Base-by-base conservation (phyloP, 2,329 filamentous ascomycete genomes). In the Neoscytalidium dimidiatum region DNA sequence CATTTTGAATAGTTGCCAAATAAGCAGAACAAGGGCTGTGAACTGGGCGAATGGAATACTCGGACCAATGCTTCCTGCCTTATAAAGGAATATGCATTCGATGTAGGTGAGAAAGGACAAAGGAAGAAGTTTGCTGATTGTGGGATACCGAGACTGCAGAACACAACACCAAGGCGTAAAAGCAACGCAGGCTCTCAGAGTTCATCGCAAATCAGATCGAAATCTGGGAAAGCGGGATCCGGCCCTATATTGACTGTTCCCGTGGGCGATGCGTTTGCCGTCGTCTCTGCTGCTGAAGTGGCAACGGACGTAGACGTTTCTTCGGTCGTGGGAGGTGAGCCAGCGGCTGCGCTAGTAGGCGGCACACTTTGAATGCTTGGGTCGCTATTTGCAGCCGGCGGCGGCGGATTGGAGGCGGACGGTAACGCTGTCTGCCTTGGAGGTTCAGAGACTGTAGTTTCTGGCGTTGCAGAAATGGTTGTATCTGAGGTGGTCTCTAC, bases 151-250 rank as follows among this genome's bases (percentile, higher is more conserved):
- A 17, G 7, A 41, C 38, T 17, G 38, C 14, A 19, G 8, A 19
- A 44, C 41, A 60, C 21, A 46, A 58, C 14, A 46, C 19, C 17
- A 8, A 33, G 17, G n/a, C 13, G 11, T 14, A 29, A 46, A 33
- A 17, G 6, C 14, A 23, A 21, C 19, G 8, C 8, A 29, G 35
- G 56, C 56, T 60, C 56, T 60, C 56, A 60, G 56, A 60, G 56
- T 41, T 60, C 56, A n/a, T 73, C 72, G 51, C 76, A 78, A 31
- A 78, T 75, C 29, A 78, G 65, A 68, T 78, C 76, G 56, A 77
- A 78, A 64, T 77, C 74, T 3, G 74, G 74, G 66, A 78, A 78
- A 11, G 70, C 62, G 1, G 74, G 75, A 69, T 78, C 76, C 38
- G 72, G 73, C 9, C 75, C 75, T 46, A 78, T 74, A 67, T 77